Conservation (phyloP, 441 rosid genomes). For the Syzygium malaccense region DNA sequence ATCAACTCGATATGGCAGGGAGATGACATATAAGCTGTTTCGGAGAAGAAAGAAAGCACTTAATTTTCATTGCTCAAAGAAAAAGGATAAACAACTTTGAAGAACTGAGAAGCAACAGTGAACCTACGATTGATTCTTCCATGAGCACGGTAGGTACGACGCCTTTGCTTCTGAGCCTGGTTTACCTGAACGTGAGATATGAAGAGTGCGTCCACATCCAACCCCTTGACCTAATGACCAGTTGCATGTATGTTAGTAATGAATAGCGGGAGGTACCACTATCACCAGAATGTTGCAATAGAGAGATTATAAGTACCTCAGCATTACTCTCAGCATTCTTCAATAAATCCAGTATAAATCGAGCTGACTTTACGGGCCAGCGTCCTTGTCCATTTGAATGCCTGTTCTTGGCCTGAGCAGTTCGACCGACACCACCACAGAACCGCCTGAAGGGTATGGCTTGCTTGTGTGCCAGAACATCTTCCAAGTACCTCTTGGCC, state of each 20-base stretch:
- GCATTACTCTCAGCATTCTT: constrained; percentile 98
- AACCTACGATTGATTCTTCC: constrained; percentile 96
- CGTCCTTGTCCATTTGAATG: constrained; percentile 96
- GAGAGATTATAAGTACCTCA: constrained; percentile 31
- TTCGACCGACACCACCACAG: constrained; percentile 92
- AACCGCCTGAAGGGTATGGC: constrained; percentile 95
- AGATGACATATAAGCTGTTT: constrained; percentile 22
- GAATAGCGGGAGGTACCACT: neutral
- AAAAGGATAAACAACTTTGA: neutral
- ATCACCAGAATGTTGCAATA: neutral
- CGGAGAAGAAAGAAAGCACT: neutral
- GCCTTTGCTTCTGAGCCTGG: constrained; percentile 97
- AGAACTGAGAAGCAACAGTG: neutral
- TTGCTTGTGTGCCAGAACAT: constrained; percentile 94
- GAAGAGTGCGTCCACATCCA: constrained; percentile 83
- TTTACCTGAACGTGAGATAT: constrained; percentile 92
- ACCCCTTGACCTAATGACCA: constrained; percentile 69
- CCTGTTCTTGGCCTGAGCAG: constrained; percentile 96
- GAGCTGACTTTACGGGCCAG: constrained; percentile 90
- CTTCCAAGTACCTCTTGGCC: constrained; percentile 96
- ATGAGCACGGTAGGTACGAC: constrained; percentile 88
- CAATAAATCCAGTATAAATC: constrained; percentile 72
- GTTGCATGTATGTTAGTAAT: neutral
- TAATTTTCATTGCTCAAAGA: neutral
- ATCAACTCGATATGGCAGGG: constrained; percentile 94